Conservation (phyloP, 768 basidiomycete species). For the Collybia nuda region DNA sequence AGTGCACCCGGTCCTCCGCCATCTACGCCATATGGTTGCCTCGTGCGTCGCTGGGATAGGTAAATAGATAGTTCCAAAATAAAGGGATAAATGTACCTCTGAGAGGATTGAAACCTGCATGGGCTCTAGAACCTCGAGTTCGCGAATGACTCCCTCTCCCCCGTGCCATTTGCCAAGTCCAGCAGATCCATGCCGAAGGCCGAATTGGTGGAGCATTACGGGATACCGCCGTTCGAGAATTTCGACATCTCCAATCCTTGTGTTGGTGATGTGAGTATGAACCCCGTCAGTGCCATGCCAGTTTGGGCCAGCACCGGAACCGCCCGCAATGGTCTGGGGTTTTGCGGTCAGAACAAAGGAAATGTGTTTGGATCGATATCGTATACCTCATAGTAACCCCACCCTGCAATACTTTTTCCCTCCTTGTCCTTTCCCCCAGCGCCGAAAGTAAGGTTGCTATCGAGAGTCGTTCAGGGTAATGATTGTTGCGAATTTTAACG, state of each 20-base stretch:
- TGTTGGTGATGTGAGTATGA: conserved; percentile 93
- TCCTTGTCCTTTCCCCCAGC: conserved; percentile 84
- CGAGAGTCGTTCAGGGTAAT: conserved; percentile 1
- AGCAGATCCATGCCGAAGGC: conserved; percentile 65
- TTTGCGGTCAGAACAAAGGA: conserved; percentile 3
- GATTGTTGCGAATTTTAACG: conserved; percentile 2
- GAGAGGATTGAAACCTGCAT: conserved; percentile 88
- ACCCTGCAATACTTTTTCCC: conserved; percentile 73
- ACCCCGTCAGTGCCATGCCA: conserved; percentile 96
- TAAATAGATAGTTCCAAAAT: not conserved
- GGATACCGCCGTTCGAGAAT: conserved; percentile 93
- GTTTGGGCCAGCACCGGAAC: conserved; percentile 83
- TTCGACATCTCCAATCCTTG: conserved; percentile 91
- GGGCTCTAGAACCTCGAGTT: conserved; percentile 77
- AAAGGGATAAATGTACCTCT: conserved; percentile 51
- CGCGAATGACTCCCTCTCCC: conserved; percentile 83
- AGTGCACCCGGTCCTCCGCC: conserved; percentile 71
- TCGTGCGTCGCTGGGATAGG: conserved; percentile 64
- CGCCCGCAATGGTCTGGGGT: conserved; percentile 86
- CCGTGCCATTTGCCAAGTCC: conserved; percentile 75
- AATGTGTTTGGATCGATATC: conserved; percentile 10
- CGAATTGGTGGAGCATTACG: conserved; percentile 84
- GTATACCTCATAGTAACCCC: conserved; percentile 89
- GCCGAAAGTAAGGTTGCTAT: conserved; percentile 86
- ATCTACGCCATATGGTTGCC: conserved; percentile 84